Percentiles rank a stretch among this genome's conserved stretches.
These are phyloP conservation scores for Mucor piriformis DNA, from an alignment of 371 early-diverging fungal species.

Conservation along the genomic window DNA sequence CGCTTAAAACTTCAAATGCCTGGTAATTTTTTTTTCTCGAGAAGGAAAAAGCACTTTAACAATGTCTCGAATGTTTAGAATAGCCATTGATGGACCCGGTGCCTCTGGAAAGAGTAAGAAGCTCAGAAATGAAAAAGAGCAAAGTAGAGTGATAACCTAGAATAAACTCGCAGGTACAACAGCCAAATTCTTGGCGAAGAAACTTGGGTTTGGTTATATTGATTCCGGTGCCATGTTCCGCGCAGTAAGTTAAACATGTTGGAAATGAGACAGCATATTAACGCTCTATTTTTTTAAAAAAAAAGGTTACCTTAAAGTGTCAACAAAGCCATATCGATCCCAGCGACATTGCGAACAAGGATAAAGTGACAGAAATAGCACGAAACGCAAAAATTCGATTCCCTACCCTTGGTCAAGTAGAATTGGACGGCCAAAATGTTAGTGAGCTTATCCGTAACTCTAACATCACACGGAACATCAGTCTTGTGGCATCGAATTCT, in stretches of 20 bases:
- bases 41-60: too few species aligned
- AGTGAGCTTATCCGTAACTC: conserved; percentile 67
- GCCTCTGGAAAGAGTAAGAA: conserved; percentile 88
- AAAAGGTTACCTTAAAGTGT: conserved; percentile 65
- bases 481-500: conserved; percentile 70
- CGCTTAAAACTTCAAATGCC: too few species aligned
- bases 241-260: conserved; percentile 42
- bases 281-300: background rate
- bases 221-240: conserved; percentile 81
- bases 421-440: conserved; percentile 71
- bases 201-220: conserved; percentile 77
- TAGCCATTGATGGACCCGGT: conserved; percentile 95
- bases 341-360: conserved; percentile 28
- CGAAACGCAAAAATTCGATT: conserved; percentile 27
- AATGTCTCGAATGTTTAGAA: conserved; percentile 62
- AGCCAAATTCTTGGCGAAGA: conserved; percentile 71
- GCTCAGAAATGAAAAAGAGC: background rate
- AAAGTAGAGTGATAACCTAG: too few species aligned
- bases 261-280: background rate
- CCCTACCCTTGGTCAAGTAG: conserved; percentile 44
- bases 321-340: conserved; percentile 45
- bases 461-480: conserved; percentile 67
- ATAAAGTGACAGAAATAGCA: conserved; percentile 34
- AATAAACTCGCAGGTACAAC: too few species aligned
- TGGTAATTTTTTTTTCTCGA: too few species aligned